These are phyloP conservation scores for Rubroboletus satanas DNA, from an alignment of 768 basidiomycete species.

Conservation along the genomic window DNA sequence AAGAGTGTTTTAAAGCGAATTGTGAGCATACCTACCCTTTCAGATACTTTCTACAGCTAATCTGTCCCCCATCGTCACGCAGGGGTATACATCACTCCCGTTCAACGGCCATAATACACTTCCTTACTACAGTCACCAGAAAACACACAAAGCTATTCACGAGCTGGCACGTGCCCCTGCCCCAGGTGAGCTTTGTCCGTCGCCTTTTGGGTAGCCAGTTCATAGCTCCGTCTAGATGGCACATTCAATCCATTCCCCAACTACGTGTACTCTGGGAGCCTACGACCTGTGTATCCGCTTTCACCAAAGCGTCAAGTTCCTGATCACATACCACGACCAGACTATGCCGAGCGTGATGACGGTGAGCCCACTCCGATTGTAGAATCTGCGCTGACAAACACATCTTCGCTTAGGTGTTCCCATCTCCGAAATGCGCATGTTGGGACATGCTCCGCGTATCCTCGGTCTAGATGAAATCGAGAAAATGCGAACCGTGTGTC, in stretches of 20 bases:
- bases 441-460: conserved; percentile 62
- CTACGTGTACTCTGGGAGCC: conserved; percentile 71
- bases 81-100: conserved; percentile 24
- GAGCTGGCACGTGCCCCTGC: conserved; percentile 45
- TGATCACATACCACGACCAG: conserved; percentile 79
- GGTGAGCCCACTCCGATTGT: conserved; percentile 40
- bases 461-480: conserved; percentile 74
- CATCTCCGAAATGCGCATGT: conserved; percentile 50
- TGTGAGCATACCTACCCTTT: conserved; percentile 53
- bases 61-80: not conserved
- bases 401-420: conserved; percentile 47
- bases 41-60: not conserved
- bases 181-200: conserved; percentile 6
- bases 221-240: conserved; percentile 47
- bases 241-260: conserved; percentile 77
- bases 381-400: not conserved
- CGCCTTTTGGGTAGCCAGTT: not conserved
- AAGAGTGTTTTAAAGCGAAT: conserved; percentile 93
- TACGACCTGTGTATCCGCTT: conserved; percentile 87
- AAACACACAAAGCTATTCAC: conserved; percentile 78
- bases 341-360: conserved; percentile 65
- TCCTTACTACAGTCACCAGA: conserved; percentile 41
- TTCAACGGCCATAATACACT: not conserved
- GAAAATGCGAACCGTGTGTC: conserved; percentile 84
- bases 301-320: conserved; percentile 75